Conservation (phyloP, 371 early-diverging fungal species). For the Apophysomyces trapeziformis region DNA sequence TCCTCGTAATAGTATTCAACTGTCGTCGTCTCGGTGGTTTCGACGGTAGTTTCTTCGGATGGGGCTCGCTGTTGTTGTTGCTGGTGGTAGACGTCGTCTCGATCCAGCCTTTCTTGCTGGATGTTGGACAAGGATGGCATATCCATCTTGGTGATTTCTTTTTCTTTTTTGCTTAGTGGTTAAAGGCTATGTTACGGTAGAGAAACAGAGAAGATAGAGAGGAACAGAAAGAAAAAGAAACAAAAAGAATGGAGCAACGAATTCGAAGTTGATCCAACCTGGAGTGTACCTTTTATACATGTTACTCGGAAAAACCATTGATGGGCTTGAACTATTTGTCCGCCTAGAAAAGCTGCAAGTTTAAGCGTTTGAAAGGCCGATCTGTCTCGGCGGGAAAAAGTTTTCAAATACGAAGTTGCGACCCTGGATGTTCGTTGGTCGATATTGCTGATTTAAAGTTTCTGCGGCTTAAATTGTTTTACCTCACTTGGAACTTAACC, state of each 20-base stretch:
- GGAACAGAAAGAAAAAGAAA: not conserved
- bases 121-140: not conserved
- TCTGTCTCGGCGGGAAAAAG: slow-evolving; percentile 7
- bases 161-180: too few relatives aligned
- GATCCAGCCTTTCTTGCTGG: slow-evolving; percentile 9
- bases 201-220: not conserved
- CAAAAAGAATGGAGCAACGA: not conserved
- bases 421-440: too few relatives aligned
- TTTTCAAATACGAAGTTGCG: not conserved
- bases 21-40: not conserved
- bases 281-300: not conserved
- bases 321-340: slow-evolving; percentile 4
- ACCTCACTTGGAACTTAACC: too few relatives aligned
- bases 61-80: not conserved
- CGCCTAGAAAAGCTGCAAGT: not conserved
- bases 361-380: slow-evolving; percentile 5
- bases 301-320: slow-evolving; percentile 2
- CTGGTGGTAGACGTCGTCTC: not conserved
- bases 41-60: slow-evolving; percentile 3
- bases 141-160: not conserved
- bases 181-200: too few relatives aligned
- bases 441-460: too few relatives aligned
- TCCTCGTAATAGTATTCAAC: not conserved
- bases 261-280: not conserved
- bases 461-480: too few relatives aligned